A percentile compares a stretch with the other conserved stretches of the same genome.
These are phyloP conservation scores for Chionographis japonica DNA, from an alignment of 106 monocot species.

Conservation along the genomic window DNA sequence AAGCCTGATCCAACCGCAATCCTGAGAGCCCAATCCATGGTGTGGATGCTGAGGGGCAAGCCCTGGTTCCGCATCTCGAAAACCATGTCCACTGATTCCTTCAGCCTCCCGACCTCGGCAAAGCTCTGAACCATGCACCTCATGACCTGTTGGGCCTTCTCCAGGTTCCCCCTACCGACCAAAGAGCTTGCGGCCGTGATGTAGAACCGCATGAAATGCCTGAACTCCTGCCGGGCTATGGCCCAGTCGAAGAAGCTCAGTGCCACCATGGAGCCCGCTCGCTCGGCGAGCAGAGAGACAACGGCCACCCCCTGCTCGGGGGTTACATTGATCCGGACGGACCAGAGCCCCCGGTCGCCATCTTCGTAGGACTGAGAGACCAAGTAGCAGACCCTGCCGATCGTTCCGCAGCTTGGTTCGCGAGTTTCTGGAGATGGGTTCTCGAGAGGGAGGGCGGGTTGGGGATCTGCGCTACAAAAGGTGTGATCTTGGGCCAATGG, in stretches of 20 bases:
- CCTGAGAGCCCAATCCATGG: slow-evolving; percentile 59
- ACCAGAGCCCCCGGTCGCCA: slow-evolving; percentile 43
- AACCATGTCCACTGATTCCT: slow-evolving; percentile 80
- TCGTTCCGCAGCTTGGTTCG: slow-evolving; percentile 3
- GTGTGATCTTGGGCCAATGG: slow-evolving; percentile 13
- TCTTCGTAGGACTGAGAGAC: slow-evolving; percentile 41
- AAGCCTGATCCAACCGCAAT: slow-evolving; percentile 38
- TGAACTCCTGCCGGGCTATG: slow-evolving; percentile 23
- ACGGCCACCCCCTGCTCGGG: slow-evolving; percentile 53
- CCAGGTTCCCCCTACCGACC: slow-evolving; percentile 42
- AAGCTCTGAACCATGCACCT: slow-evolving; percentile 65
- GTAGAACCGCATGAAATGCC: slow-evolving; percentile 62
- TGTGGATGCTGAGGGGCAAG: slow-evolving; percentile 53
- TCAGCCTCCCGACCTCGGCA: slow-evolving; percentile 54
- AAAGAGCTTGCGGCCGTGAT: slow-evolving; percentile 50
- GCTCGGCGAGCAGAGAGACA: slow-evolving; percentile 39
- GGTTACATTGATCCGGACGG: slow-evolving; percentile 33
- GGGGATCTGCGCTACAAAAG: not conserved
- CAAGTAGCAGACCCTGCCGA: slow-evolving; percentile 19
- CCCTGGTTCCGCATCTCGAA: slow-evolving; percentile 91
- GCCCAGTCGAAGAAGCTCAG: slow-evolving; percentile 80
- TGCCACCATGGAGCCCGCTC: slow-evolving; percentile 72
- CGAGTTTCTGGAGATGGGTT: slow-evolving; percentile 1
- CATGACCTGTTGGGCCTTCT: slow-evolving; percentile 84
- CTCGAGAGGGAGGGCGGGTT: not conserved